Percentiles rank a stretch among this genome's conserved stretches.
Conservation (phyloP, 495 filamentous ascomycete genomes). For the Trichoderma erinaceum region DNA sequence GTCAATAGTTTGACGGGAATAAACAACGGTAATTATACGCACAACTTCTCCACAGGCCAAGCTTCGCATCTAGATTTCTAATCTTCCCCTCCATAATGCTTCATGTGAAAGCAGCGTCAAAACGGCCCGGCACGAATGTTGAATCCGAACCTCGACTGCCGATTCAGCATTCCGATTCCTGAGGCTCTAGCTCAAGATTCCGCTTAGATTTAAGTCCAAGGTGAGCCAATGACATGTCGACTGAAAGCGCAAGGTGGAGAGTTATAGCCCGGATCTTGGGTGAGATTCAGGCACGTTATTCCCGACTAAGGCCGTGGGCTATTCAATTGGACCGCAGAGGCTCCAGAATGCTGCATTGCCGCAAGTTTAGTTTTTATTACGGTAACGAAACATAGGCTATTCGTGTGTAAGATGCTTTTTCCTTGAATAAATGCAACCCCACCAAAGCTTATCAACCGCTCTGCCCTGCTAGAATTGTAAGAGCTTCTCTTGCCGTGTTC, state of each 20-base stretch:
- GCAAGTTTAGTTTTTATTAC: background rate
- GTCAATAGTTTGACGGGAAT: background rate
- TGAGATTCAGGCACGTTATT: slow-evolving; percentile 1
- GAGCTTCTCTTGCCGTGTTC: background rate
- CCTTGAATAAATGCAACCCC: background rate
- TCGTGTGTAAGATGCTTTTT: background rate
- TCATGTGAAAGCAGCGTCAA: background rate
- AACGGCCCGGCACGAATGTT: too few relatives aligned
- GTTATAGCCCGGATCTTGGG: background rate
- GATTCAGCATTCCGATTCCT: background rate
- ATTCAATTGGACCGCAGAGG: background rate
- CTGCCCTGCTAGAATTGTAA: background rate
- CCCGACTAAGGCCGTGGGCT: slow-evolving; percentile 8
- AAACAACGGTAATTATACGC: background rate
- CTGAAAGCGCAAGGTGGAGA: background rate
- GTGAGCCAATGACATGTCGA: background rate
- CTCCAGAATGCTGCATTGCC: background rate
- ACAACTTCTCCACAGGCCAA: slow-evolving; percentile 3
- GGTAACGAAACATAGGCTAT: background rate
- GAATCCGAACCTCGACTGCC: background rate
- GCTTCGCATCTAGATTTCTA: background rate
- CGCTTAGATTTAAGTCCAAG: background rate
- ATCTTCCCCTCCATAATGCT: background rate
- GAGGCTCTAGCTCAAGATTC: background rate
- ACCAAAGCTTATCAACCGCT: background rate